Evolutionary conservation across 768 basidiomycete species (phyloP).

Genomic region (Kondoa malvinella): DNA sequence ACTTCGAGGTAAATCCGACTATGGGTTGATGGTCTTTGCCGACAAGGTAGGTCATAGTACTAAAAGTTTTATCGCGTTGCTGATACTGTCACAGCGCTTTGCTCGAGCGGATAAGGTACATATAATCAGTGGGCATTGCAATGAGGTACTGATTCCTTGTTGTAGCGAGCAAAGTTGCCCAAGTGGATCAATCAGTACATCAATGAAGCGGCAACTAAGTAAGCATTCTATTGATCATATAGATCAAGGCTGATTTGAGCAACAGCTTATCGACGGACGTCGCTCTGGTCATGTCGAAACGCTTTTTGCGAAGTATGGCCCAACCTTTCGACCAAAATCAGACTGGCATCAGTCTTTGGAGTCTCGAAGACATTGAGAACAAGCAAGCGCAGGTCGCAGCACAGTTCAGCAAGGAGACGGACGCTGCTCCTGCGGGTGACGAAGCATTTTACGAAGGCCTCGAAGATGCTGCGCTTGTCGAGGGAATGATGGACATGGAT

Average conservation of each 20-base stretch:
- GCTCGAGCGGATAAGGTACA: conserved; percentile 61
- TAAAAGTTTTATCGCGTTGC: conserved; percentile 9
- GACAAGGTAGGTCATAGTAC: conserved; percentile 53
- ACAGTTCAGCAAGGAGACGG: background rate
- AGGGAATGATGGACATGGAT: conserved; percentile 11
- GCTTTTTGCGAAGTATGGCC: conserved; percentile 96
- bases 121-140: background rate
- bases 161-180: conserved; percentile 61
- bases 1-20: conserved; percentile 93
- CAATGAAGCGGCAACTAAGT: conserved; percentile 87
- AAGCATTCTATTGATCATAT: too few relatives aligned
- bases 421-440: background rate
- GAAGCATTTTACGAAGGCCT: background rate
- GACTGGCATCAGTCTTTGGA: conserved; percentile 89
- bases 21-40: conserved; percentile 98
- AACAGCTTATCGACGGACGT: conserved; percentile 73
- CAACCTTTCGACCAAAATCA: conserved; percentile 93
- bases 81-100: conserved; percentile 46
- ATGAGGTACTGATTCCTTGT: background rate
- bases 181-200: conserved; percentile 99
- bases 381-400: conserved; percentile 43
- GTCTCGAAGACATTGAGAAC: conserved; percentile 72
- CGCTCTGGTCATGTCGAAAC: conserved; percentile 80
- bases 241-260: background rate
- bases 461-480: background rate